Evolutionary conservation across 108 stramenopile genomes (phyloP).

Genomic region (Skeletonema menzelii): DNA sequence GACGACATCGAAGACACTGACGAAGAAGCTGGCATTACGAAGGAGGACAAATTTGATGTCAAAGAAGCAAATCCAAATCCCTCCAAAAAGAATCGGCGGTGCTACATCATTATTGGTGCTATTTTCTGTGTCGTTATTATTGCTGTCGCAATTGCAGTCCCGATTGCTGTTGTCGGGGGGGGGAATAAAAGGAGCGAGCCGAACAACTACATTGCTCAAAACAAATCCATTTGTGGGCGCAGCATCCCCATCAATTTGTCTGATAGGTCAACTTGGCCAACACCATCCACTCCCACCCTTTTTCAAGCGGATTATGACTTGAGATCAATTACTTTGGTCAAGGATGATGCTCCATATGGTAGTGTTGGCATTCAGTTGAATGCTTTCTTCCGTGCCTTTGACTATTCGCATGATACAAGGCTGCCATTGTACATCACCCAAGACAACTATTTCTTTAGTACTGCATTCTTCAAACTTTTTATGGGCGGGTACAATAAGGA

Average conservation of each 20-base stretch:
- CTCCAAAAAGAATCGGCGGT: background rate
- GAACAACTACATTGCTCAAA: background rate
- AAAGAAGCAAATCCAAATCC: background rate
- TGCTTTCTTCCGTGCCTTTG: conserved; percentile 6
- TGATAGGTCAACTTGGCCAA: background rate
- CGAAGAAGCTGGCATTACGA: background rate
- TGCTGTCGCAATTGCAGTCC: background rate
- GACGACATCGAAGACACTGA: background rate
- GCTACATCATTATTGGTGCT: background rate
- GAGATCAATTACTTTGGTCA: background rate
- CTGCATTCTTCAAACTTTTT: background rate
- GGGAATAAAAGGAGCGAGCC: background rate
- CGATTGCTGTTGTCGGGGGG: background rate
- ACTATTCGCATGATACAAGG: background rate
- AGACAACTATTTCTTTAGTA: background rate
- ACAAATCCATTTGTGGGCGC: background rate
- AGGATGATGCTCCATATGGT: background rate
- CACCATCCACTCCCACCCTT: background rate
- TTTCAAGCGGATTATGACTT: background rate
- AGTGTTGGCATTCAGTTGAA: background rate
- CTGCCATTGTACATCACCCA: conserved; percentile 4
- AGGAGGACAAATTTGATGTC: background rate
- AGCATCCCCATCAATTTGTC: background rate
- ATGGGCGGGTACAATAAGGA: background rate
- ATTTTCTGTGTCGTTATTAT: background rate